A percentile compares a stretch with the other conserved stretches of the same genome.
Evolutionary conservation across 176 grass and related monocot species (phyloP).

Genomic region (Dactylis glomerata): DNA sequence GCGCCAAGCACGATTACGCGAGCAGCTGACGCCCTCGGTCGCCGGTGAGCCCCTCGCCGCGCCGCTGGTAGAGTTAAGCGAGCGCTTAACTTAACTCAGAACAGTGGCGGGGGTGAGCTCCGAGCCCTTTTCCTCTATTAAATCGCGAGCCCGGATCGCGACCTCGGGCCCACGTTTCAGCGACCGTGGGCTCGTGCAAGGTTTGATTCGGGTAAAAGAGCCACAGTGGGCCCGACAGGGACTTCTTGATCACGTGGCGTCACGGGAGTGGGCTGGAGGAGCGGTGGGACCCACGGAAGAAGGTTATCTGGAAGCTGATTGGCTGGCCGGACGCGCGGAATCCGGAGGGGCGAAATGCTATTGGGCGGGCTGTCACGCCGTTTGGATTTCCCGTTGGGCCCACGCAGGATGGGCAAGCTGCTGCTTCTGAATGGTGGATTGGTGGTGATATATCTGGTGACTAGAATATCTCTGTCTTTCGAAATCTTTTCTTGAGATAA

Average conservation of each 20-base stretch:
- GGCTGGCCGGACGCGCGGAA: slow-evolving; percentile 30
- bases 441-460: slow-evolving; percentile 10
- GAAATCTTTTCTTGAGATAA: background rate
- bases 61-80: slow-evolving; percentile 9
- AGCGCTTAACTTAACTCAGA: slow-evolving; percentile 28
- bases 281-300: slow-evolving; percentile 13
- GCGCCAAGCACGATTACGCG: background rate
- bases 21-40: background rate
- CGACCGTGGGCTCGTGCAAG: background rate
- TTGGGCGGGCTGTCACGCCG: slow-evolving; percentile 51
- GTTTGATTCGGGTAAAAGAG: background rate
- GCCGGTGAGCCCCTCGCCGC: background rate
- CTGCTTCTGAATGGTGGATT: background rate
- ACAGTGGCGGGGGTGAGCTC: slow-evolving; percentile 31
- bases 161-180: background rate
- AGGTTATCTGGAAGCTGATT: slow-evolving; percentile 76
- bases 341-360: slow-evolving; percentile 50
- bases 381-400: slow-evolving; percentile 57
- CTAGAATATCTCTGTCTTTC: background rate
- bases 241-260: slow-evolving; percentile 48
- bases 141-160: background rate
- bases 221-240: slow-evolving; percentile 22
- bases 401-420: background rate
- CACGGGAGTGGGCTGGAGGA: background rate
- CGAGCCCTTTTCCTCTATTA: slow-evolving; percentile 28